Base-by-base conservation (phyloP, 73 alveolate species). In the Paramecium biaurelia region DNA sequence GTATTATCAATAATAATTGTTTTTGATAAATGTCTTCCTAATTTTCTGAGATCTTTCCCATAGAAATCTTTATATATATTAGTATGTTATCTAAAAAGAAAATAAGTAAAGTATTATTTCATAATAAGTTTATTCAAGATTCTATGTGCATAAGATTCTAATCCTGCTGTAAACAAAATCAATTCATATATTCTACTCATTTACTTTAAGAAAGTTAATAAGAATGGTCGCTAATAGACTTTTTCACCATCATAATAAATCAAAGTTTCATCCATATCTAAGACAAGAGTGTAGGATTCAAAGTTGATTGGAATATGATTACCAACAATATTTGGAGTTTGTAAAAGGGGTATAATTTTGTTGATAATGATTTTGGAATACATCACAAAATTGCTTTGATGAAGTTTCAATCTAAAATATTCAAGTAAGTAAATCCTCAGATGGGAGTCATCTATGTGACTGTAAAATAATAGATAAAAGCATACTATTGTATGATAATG, bases 191-290 rank as follows among this genome's bases (percentile, higher is more conserved):
- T 70, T 92, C 96, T 95, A 20, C 97, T 79, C 98, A 97, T 96
- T 76, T 96, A 98, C 87, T 95, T 92, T 45, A 98, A 93, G 94
- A 53, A 53, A 18, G 68, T 53, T 53, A 97, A 98, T 53, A 53
- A 53, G 68, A 53, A 53, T 53, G 68, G 68, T 4, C 68, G 68
- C 68, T 53, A 18, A 18, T 53, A 53, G 0, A 53, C 68, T 53
- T 53, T 53, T 5, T 53, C 68, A 4, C 68, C 34, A 18, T 53
- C 95, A 93, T 93, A 98, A 93, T 98, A 99, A 15, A 97, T 99
- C 70, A 98, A 87, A 15, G 99, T 98, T 92, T 98, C 99, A 93
- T 98, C 99, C 72, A 98, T 92, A 95, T 98, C 99, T 47, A 97
- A 94, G 2, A 97, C 99, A 43, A 98, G 90, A 79, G 99, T 95